Percentiles rank a stretch among this genome's conserved stretches.
These are phyloP conservation scores for Moringa oleifera DNA, from an alignment of 345 rosid species.

Conservation along the genomic window DNA sequence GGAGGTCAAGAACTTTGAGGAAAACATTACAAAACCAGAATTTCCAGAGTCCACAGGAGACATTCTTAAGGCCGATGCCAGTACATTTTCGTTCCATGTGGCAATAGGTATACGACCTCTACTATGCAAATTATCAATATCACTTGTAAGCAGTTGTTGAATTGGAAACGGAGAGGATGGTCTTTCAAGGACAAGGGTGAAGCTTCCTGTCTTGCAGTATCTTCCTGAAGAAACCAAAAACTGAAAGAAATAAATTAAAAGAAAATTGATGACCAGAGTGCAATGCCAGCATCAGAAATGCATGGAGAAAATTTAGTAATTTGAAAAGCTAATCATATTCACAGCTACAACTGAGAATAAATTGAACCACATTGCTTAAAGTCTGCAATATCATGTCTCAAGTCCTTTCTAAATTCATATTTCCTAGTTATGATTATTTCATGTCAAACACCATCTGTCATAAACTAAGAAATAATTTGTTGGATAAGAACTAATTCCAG, in stretches of 20 bases:
- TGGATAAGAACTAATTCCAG: too few species aligned
- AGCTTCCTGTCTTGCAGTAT: slow-evolving; percentile 51
- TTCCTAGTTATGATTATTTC: too few species aligned
- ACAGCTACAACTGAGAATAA: too few species aligned
- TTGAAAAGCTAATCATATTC: too few species aligned
- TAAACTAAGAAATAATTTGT: too few species aligned
- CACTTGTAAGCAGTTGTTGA: slow-evolving; percentile 46
- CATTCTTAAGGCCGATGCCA: slow-evolving; percentile 44
- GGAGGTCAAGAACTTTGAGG: slow-evolving; percentile 57
- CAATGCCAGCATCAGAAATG: too few species aligned
- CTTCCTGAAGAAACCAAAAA: slow-evolving; percentile 61
- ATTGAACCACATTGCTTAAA: too few species aligned
- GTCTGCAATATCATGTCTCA: too few species aligned
- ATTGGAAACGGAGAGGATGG: slow-evolving; percentile 80
- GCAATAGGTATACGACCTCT: slow-evolving; percentile 65
- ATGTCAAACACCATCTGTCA: too few species aligned
- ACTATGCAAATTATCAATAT: slow-evolving; percentile 61
- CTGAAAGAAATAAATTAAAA: slow-evolving; percentile 30
- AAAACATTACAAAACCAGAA: slow-evolving; percentile 73
- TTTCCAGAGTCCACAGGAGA: slow-evolving; percentile 50
- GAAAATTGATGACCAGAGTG: slow-evolving; percentile 20
- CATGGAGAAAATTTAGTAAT: too few species aligned
- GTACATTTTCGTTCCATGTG: slow-evolving; percentile 58
- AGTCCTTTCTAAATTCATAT: too few species aligned
- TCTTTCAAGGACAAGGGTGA: slow-evolving; percentile 79